phyloP scores from a whole-genome alignment of 2,329 filamentous ascomycete genomes.

The Lasiodiplodia theobromae region DNA sequence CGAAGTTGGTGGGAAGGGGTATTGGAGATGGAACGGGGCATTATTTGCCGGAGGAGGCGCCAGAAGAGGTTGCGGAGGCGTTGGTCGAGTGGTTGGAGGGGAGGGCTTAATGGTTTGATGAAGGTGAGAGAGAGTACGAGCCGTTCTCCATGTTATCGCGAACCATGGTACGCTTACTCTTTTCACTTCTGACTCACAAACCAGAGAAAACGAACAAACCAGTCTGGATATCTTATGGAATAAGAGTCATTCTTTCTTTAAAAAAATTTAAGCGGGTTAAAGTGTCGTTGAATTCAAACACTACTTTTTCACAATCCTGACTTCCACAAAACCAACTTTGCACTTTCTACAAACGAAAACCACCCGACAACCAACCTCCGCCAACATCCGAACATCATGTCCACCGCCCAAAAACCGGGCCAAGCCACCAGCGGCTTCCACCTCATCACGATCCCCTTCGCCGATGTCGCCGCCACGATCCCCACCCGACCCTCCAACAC shows the following conservation, averaged over 20 bases:
- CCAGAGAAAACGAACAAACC: neutral
- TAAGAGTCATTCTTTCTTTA: neutral
- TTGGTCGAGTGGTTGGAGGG: slow-evolving; percentile 29
- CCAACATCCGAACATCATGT: neutral
- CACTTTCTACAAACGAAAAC: neutral
- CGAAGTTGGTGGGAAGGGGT: slow-evolving; percentile 58
- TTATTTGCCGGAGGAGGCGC: slow-evolving; percentile 54
- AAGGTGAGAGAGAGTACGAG: too few relatives aligned
- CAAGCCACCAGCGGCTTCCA: neutral
- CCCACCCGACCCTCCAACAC: neutral
- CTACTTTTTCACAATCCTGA: neutral
- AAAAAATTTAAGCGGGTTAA: too few relatives aligned
- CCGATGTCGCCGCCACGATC: neutral
- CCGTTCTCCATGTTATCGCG: neutral
- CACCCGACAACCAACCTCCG: neutral
- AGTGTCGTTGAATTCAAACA: neutral
- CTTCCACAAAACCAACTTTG: too few relatives aligned
- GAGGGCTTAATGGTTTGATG: neutral
- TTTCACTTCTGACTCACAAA: neutral
- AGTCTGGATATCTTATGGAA: neutral
- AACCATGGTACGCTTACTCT: neutral
- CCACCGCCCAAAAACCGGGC: neutral
- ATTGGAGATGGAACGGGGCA: slow-evolving; percentile 29
- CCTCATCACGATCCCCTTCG: slow-evolving; percentile 1
- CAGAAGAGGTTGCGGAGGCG: slow-evolving; percentile 49